Conservation (phyloP, 805 yeast genomes). For the Candida adriatica region DNA sequence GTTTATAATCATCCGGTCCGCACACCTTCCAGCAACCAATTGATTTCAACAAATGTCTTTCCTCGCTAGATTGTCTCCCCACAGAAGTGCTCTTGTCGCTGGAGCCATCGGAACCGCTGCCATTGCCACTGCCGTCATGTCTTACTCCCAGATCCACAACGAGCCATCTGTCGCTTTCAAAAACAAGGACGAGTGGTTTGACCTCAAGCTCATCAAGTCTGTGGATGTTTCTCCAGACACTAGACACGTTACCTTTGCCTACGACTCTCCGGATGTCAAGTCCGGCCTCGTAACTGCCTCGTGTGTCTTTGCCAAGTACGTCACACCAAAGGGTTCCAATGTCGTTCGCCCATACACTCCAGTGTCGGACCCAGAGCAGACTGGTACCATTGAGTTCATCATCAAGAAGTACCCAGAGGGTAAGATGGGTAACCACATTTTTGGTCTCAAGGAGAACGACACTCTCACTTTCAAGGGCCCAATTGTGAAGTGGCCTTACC, state of each 20-base stretch:
- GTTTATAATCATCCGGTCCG: too few relatives aligned
- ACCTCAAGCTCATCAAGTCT: conserved; percentile 47
- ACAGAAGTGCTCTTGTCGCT: conserved; percentile 24
- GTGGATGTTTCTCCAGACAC: conserved; percentile 54
- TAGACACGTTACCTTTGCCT: conserved; percentile 61
- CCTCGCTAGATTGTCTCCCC: conserved; percentile 18
- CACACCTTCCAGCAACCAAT: too few relatives aligned
- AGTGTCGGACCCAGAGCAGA: conserved; percentile 55
- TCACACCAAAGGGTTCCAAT: conserved; percentile 74
- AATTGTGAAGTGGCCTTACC: conserved; percentile 84
- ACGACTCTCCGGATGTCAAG: conserved; percentile 57
- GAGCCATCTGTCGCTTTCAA: conserved; percentile 43
- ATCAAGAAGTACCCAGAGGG: conserved; percentile 84
- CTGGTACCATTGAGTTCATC: conserved; percentile 73
- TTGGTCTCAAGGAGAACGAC: conserved; percentile 67
- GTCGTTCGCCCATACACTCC: conserved; percentile 85
- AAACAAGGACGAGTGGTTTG: conserved; percentile 67
- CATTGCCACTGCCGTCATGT: conserved; percentile 26
- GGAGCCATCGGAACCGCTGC: conserved; percentile 44
- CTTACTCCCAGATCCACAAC: conserved; percentile 25
- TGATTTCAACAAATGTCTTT: conserved; percentile 19
- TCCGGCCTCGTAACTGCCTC: conserved; percentile 80
- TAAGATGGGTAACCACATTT: conserved; percentile 72
- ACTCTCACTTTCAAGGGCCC: conserved; percentile 93
- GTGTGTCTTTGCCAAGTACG: conserved; percentile 71